Evolutionary conservation across 2,329 filamentous ascomycete genomes (phyloP).

Genomic region (Fusarium sp.): DNA sequence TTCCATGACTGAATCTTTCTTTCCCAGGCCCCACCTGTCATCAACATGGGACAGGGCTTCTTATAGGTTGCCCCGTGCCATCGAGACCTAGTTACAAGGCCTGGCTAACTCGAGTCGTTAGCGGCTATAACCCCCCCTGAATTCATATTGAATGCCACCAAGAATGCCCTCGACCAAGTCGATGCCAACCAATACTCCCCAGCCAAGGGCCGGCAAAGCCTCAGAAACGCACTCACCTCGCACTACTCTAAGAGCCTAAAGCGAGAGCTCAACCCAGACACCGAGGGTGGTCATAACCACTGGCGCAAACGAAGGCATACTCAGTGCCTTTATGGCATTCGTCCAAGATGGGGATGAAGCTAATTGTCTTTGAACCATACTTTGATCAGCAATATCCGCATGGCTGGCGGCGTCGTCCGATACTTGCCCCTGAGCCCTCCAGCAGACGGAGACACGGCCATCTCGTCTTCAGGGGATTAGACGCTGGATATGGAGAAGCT

Average conservation of each 20-base stretch:
- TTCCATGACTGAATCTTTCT: too few species aligned
- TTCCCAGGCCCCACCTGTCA: conserved; percentile 62
- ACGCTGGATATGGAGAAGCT: neutral
- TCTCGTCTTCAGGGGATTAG: neutral
- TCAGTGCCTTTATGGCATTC: conserved; percentile 97
- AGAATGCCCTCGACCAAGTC: conserved; percentile 73
- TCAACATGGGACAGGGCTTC: conserved; percentile 75
- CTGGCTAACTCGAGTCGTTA: neutral
- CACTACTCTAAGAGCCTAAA: conserved; percentile 91
- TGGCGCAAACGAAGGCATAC: conserved; percentile 89
- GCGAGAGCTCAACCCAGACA: conserved; percentile 82
- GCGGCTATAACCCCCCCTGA: conserved; percentile 90
- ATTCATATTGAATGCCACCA: conserved; percentile 91
- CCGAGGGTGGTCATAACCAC: conserved; percentile 93
- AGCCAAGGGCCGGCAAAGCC: conserved; percentile 61
- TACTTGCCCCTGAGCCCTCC: conserved; percentile 59
- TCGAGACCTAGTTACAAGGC: neutral
- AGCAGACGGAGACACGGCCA: neutral
- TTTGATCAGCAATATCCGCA: conserved; percentile 98
- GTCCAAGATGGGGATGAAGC: conserved; percentile 93
- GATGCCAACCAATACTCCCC: neutral
- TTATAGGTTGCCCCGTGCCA: conserved; percentile 70
- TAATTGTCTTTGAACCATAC: conserved; percentile 95
- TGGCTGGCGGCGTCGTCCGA: conserved; percentile 91
- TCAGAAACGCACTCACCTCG: conserved; percentile 91